These are phyloP conservation scores for Xylariaceae sp. DNA, from an alignment of 2,329 filamentous ascomycete species.

Conservation along the genomic window DNA sequence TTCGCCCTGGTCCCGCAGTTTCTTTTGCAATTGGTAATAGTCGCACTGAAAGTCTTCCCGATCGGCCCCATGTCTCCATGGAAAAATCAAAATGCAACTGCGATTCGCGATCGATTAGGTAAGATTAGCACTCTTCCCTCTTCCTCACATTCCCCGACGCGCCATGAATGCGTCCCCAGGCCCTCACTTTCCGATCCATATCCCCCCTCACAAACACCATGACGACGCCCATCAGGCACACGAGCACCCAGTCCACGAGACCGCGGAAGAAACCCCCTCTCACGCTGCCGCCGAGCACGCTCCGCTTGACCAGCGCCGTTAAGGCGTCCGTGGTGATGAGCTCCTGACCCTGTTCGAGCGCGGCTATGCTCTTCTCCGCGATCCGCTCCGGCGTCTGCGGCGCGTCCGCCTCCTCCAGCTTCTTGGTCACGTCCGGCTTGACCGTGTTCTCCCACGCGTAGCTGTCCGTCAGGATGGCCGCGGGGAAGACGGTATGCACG, in stretches of 20 bases:
- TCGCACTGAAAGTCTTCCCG: no score
- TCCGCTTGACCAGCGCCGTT: conserved; percentile 13
- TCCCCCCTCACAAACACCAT: conserved; percentile 20
- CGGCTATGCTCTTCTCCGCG: conserved; percentile 22
- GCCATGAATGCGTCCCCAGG: conserved; percentile 8
- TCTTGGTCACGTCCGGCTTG: conserved; percentile 35
- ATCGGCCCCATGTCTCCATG: no score
- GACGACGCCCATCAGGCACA: conserved; percentile 13
- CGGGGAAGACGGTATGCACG: conserved; percentile 62
- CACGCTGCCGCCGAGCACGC: conserved; percentile 19
- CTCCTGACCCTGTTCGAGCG: conserved; percentile 25
- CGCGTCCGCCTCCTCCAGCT: conserved; percentile 17
- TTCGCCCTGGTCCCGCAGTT: no score
- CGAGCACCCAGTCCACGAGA: conserved; percentile 16
- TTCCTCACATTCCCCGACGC: not conserved
- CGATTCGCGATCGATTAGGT: no score
- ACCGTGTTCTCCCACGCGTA: conserved; percentile 33
- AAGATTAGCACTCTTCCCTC: no score
- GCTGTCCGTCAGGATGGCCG: conserved; percentile 58
- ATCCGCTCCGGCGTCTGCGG: conserved; percentile 16
- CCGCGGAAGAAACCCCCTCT: conserved; percentile 15
- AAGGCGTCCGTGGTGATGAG: conserved; percentile 23
- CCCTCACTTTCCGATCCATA: conserved; percentile 17
- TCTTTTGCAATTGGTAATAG: no score
- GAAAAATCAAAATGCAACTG: no score